These are phyloP conservation scores for Elaeagnus macrophylla DNA, from an alignment of 306 rosid species.

Conservation along the genomic window DNA sequence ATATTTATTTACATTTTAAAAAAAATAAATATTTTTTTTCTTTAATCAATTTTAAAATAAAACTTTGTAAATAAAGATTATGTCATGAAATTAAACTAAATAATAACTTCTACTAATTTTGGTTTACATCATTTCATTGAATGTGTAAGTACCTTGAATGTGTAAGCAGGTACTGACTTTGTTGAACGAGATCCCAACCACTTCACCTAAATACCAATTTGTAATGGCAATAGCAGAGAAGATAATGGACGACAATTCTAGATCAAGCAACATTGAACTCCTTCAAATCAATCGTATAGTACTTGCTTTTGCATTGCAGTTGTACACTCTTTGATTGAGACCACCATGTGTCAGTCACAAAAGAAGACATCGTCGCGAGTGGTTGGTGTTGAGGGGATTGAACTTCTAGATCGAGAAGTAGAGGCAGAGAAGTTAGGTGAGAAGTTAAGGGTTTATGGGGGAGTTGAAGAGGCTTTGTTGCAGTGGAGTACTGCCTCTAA, in stretches of 20 bases:
- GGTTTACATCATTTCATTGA: no score
- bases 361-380: conserved; percentile 1
- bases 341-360: conserved; percentile 4
- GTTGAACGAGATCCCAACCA: conserved; percentile 33
- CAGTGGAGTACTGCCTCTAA: conserved; percentile 34
- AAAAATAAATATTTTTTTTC: no score
- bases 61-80: no score
- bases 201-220: conserved; percentile 30
- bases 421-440: conserved; percentile 31
- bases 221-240: conserved; percentile 37
- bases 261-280: conserved; percentile 19
- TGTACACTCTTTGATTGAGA: conserved; percentile 10
- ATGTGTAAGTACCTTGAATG: no score
- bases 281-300: conserved; percentile 22
- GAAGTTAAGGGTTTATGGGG: conserved; percentile 30
- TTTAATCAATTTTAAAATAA: no score
- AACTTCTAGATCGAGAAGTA: conserved; percentile 7
- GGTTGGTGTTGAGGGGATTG: neutral
- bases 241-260: conserved; percentile 33
- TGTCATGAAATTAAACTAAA: no score
- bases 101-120: no score
- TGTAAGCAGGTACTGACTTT: conserved; percentile 23
- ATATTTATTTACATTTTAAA: no score
- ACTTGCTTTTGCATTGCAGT: conserved; percentile 24
- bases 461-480: conserved; percentile 26